phyloP scores from a whole-genome alignment of 345 rosid genomes.

The Dovyalis caffra region DNA sequence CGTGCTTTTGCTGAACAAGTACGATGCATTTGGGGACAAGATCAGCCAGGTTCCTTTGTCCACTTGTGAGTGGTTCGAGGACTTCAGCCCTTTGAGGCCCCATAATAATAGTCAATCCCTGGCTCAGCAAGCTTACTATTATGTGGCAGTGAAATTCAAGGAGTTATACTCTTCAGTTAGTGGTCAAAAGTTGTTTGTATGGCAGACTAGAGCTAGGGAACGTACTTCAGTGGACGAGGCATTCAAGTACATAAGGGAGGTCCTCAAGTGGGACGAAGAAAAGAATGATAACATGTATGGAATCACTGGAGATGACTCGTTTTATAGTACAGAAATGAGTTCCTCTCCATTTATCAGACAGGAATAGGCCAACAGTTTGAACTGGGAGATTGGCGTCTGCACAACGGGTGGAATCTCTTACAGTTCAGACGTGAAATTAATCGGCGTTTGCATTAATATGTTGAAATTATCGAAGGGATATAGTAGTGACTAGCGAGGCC shows the following conservation, averaged over 20 bases:
- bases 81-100: slow-evolving; percentile 47
- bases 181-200: slow-evolving; percentile 48
- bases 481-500: neutral
- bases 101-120: slow-evolving; percentile 41
- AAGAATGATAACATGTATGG: slow-evolving; percentile 40
- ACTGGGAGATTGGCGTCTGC: neutral
- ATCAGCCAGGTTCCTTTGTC: slow-evolving; percentile 39
- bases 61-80: slow-evolving; percentile 56
- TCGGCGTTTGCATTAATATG: too few species aligned
- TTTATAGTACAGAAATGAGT: slow-evolving; percentile 50
- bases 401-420: too few species aligned
- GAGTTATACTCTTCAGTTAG: slow-evolving; percentile 42
- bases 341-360: slow-evolving; percentile 40
- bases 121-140: slow-evolving; percentile 56
- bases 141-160: slow-evolving; percentile 55
- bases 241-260: slow-evolving; percentile 53
- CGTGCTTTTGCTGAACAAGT: slow-evolving; percentile 54
- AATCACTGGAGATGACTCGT: slow-evolving; percentile 41
- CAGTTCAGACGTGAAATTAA: too few species aligned
- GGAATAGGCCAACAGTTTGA: slow-evolving; percentile 21
- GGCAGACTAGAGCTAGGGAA: slow-evolving; percentile 43
- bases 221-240: slow-evolving; percentile 44
- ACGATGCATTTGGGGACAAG: slow-evolving; percentile 53
- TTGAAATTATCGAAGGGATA: too few species aligned
- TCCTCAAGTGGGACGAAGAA: slow-evolving; percentile 65